These are phyloP conservation scores for Pichia manshurica DNA, from an alignment of 805 yeast genomes.

Conservation along the genomic window DNA sequence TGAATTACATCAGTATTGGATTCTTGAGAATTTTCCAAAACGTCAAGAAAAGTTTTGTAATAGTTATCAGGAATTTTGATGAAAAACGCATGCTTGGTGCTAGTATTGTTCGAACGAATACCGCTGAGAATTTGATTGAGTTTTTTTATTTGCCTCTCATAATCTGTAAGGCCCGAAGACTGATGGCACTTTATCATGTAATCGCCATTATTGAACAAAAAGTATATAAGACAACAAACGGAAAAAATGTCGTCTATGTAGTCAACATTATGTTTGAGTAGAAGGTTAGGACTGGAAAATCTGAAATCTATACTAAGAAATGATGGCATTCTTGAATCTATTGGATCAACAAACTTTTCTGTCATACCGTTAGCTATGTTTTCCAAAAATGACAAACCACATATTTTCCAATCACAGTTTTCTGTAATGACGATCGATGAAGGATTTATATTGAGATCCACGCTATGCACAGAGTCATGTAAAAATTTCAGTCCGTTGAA, in stretches of 20 bases:
- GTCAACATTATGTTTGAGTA: slow-evolving; percentile 57
- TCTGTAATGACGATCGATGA: slow-evolving; percentile 68
- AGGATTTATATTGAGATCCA: slow-evolving; percentile 78
- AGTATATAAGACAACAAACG: slow-evolving; percentile 69
- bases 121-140: slow-evolving; percentile 27
- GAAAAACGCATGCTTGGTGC: slow-evolving; percentile 42
- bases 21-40: slow-evolving; percentile 44
- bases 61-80: slow-evolving; percentile 56
- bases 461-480: slow-evolving; percentile 67
- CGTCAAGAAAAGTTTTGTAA: slow-evolving; percentile 41
- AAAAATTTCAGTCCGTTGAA: slow-evolving; percentile 76
- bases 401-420: slow-evolving; percentile 89
- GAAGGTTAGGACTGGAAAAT: slow-evolving; percentile 80
- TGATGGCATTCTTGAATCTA: slow-evolving; percentile 68
- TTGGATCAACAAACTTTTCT: slow-evolving; percentile 63
- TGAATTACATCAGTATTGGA: slow-evolving; percentile 28
- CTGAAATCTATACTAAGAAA: slow-evolving; percentile 67
- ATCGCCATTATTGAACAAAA: slow-evolving; percentile 48
- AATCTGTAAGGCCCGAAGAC: slow-evolving; percentile 40
- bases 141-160: slow-evolving; percentile 49
- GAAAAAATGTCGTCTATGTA: slow-evolving; percentile 79
- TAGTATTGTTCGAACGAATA: slow-evolving; percentile 26
- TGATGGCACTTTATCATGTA: slow-evolving; percentile 39
- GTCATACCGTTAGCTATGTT: slow-evolving; percentile 38
- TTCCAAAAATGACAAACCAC: slow-evolving; percentile 63